Conservation (phyloP, 1,139 yeast genomes). For the Candida tropicalis region DNA sequence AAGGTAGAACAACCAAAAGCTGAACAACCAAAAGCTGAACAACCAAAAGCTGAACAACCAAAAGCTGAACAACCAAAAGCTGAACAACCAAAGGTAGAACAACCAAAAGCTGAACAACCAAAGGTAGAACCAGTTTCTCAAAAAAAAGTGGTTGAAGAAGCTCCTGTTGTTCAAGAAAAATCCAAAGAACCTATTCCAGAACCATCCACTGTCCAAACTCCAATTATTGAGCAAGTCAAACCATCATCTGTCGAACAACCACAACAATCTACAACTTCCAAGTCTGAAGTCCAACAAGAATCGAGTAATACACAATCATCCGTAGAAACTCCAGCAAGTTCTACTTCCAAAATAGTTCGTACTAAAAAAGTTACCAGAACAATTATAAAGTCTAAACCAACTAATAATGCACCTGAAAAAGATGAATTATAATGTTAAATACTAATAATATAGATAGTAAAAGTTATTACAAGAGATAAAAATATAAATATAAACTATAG, state of each 20-base stretch:
- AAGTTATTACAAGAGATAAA: background rate
- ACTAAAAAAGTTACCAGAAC: conserved; percentile 15
- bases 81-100: background rate
- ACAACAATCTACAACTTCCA: conserved; percentile 1
- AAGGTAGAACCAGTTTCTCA: background rate
- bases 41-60: background rate
- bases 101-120: background rate
- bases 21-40: background rate
- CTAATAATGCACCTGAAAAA: conserved; percentile 13
- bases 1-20: background rate
- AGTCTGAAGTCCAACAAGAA: background rate
- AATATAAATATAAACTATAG: background rate
- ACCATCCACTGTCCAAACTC: conserved; percentile 2
- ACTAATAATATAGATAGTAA: background rate
- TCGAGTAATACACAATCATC: conserved; percentile 2
- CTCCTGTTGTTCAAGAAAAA: conserved; percentile 6
- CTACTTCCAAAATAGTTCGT: conserved; percentile 7
- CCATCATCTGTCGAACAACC: background rate
- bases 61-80: background rate
- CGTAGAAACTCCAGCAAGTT: background rate
- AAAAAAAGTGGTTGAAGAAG: conserved; percentile 3
- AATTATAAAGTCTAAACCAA: conserved; percentile 11
- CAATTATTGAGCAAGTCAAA: conserved; percentile 8
- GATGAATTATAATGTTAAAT: conserved; percentile 16
- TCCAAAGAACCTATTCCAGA: conserved; percentile 2